These are phyloP conservation scores for Fonsecaea nubica DNA, from an alignment of 2,329 filamentous ascomycete genomes.

Conservation along the genomic window DNA sequence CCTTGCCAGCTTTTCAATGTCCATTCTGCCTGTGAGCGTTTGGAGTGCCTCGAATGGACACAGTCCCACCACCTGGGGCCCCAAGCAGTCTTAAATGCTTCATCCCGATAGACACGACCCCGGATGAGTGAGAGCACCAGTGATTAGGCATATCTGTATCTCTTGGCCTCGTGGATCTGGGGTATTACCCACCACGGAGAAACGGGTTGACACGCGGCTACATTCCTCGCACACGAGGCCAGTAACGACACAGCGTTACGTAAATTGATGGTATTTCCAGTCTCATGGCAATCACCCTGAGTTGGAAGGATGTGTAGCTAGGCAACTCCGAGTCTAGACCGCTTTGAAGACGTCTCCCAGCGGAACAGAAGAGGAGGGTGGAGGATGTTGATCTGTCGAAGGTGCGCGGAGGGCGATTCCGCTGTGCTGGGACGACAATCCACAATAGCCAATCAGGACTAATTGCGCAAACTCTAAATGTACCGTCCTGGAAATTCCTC, in stretches of 20 bases:
- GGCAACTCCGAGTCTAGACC: not conserved
- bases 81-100: constrained; percentile 2
- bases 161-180: not conserved
- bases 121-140: not conserved
- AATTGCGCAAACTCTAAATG: constrained; percentile 9
- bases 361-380: not conserved
- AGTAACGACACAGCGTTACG: not conserved
- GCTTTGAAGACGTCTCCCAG: not conserved
- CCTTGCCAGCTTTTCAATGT: constrained; percentile 4
- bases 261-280: not conserved
- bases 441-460: constrained; percentile 1
- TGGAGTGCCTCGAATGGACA: not conserved
- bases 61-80: not conserved
- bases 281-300: not conserved
- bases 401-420: not conserved
- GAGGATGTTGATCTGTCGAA: not conserved
- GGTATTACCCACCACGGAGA: not conserved
- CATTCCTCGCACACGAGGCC: not conserved
- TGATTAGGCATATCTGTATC: not conserved
- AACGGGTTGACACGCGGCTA: not conserved
- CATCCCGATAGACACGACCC: not conserved
- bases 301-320: not conserved
- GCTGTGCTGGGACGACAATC: not conserved
- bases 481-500: constrained; percentile 1
- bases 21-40: not conserved